Evolutionary conservation across 768 basidiomycete species (phyloP).

Genomic region (Suillus subluteus): DNA sequence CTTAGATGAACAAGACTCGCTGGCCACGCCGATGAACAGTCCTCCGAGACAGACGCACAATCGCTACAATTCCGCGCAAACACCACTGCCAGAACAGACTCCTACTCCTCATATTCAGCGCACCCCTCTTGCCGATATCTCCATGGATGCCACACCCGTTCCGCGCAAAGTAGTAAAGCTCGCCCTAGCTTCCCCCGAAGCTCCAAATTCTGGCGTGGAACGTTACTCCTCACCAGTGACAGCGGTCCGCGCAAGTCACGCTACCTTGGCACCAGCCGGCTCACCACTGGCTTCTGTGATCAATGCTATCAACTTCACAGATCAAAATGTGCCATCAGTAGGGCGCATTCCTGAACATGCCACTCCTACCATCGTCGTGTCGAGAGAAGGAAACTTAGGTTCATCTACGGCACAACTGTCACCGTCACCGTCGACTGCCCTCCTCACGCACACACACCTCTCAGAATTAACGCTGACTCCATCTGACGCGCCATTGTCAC

Average conservation of each 20-base stretch:
- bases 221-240: slow-evolving; percentile 9
- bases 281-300: slow-evolving; percentile 34
- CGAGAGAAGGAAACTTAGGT: slow-evolving; percentile 8
- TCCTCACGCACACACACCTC: slow-evolving; percentile 13
- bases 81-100: slow-evolving; percentile 10
- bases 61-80: slow-evolving; percentile 4
- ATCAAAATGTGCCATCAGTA: neutral
- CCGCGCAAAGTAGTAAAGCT: slow-evolving; percentile 16
- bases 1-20: slow-evolving; percentile 4
- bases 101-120: slow-evolving; percentile 5
- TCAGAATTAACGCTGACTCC: slow-evolving; percentile 7
- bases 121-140: slow-evolving; percentile 17
- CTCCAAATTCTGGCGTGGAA: neutral
- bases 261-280: slow-evolving; percentile 20
- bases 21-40: slow-evolving; percentile 8
- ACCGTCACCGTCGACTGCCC: slow-evolving; percentile 10
- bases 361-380: slow-evolving; percentile 4
- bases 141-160: slow-evolving; percentile 21
- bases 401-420: slow-evolving; percentile 11
- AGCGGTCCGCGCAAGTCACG: slow-evolving; percentile 8
- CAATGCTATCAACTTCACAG: slow-evolving; percentile 32
- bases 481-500: slow-evolving; percentile 5
- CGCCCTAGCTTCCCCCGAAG: neutral
- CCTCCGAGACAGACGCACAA: neutral
- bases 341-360: neutral